phyloP scores from a whole-genome alignment of 75 land plant genomes.

The Pinus albicaulis region DNA sequence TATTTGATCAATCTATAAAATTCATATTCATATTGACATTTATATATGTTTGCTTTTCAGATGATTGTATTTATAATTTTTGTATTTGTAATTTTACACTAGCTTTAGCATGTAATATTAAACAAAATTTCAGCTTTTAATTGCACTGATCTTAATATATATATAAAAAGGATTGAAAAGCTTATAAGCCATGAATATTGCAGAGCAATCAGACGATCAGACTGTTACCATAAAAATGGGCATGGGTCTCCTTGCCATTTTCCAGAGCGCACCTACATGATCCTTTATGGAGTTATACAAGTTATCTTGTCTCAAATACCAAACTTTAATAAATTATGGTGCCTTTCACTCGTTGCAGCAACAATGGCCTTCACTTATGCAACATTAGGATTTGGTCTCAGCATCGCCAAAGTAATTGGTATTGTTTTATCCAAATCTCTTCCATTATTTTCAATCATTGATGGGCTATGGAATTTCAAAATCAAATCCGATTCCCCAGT shows the following conservation, averaged over 20 bases:
- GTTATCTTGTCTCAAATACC: conserved; percentile 23
- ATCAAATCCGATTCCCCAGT: not conserved
- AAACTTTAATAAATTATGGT: conserved; percentile 19
- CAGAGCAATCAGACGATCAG: conserved; percentile 24
- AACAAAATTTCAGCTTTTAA: no score
- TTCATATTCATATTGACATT: no score
- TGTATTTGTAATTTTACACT: no score
- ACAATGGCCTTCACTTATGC: conserved; percentile 24
- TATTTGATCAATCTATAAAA: no score
- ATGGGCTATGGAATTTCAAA: no score
- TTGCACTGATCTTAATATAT: no score
- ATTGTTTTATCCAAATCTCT: not conserved
- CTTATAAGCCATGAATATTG: not conserved
- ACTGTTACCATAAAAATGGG: conserved; percentile 20
- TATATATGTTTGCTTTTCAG: no score
- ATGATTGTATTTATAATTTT: no score
- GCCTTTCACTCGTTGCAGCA: conserved; percentile 25
- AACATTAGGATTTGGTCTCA: conserved; percentile 21
- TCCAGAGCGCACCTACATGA: conserved; percentile 16
- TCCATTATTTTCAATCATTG: not conserved
- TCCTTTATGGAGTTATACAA: conserved; percentile 18
- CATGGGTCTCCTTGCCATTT: conserved; percentile 10
- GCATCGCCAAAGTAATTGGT: conserved; percentile 12
- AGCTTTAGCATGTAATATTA: no score
- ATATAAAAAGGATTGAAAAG: no score